phyloP scores from a whole-genome alignment of 768 basidiomycete genomes.

The Multifurca ochricompacta region DNA sequence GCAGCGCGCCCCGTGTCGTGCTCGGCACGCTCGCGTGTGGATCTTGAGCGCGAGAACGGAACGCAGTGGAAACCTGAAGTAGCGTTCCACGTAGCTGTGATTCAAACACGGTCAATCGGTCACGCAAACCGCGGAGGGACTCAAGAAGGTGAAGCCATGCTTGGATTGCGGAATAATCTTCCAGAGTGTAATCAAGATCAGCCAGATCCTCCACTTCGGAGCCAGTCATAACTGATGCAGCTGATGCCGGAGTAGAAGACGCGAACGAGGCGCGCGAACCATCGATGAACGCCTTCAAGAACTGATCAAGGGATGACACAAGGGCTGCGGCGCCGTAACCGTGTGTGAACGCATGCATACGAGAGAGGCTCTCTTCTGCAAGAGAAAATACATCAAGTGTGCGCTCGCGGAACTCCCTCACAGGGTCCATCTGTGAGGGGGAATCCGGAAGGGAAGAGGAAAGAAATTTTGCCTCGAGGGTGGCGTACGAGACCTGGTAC shows the following conservation, averaged over 20 bases:
- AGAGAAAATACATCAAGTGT: conserved; percentile 65
- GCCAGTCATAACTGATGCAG: conserved; percentile 29
- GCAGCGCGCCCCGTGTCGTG: conserved; percentile 57
- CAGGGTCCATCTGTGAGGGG: conserved; percentile 37
- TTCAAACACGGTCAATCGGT: conserved; percentile 65
- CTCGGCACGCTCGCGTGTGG: conserved; percentile 49
- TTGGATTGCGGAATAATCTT: conserved; percentile 89
- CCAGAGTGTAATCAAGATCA: conserved; percentile 73
- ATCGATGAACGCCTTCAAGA: conserved; percentile 65
- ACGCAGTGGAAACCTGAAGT: conserved; percentile 47
- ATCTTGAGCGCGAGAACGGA: conserved; percentile 50
- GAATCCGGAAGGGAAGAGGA: conserved; percentile 46
- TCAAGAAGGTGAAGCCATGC: conserved; percentile 73
- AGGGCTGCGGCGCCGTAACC: conserved; percentile 78
- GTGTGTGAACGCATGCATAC: conserved; percentile 78
- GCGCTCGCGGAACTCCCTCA: conserved; percentile 66
- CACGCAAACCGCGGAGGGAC: conserved; percentile 65
- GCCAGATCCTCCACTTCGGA: conserved; percentile 49
- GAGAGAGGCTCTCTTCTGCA: conserved; percentile 70
- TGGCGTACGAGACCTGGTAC: conserved; percentile 77
- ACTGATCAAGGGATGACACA: conserved; percentile 63
- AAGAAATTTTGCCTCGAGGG: conserved; percentile 67
- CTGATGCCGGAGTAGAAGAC: conserved; percentile 20
- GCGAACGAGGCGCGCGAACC: conserved; percentile 34
- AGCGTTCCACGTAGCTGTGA: conserved; percentile 53